Evolutionary conservation across 306 rosid species (phyloP), one percentile per base, ranked within the genome.

Genomic region (Gleditsia sinensis): DNA sequence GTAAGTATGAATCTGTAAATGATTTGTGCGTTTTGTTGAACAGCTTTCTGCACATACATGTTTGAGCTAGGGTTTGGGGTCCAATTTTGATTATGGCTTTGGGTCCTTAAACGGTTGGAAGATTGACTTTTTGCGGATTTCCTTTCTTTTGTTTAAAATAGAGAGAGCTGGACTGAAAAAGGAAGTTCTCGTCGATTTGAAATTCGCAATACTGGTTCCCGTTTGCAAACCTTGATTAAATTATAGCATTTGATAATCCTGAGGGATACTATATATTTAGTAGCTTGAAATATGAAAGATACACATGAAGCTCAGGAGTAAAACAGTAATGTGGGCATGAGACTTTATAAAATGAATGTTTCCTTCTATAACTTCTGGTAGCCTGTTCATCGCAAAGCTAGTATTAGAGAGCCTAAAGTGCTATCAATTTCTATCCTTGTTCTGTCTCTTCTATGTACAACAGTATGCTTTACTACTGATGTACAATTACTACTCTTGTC

Each of bases 61-160:
- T 28, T 64, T 19, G 57, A 43, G 40, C 77, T 77, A 62, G 82
- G 83, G 77, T 77, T 83, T 83, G 6, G 6, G 21, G 30, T 67
- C 28, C 16, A 17, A 17, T 16, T 48, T 12, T 68, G 46, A 32
- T 32, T 0, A 2, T 67, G 6, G 54, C 14, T 2, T 24, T 21
- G 33, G 23, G 11, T 14, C 7, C 19, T 64, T 7, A 6, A 20
- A 21, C 12, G 33, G 24, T 5, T 9, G 27, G 23, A 21, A 25
- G 16, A 25, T 27, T 21, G 23, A 1, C 23, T 14, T 6, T 42
- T 16, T 40, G 0, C 21, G 36, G 6, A 9, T 40, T 40, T 40
- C 3, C 69, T 64, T 23, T 37, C 0, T 39, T 5, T 50, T 5
- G 46, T 21, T 63, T 19, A 20, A 20, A 19, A 19, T 19, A 60